These are phyloP conservation scores for Starmerella sp. DNA, from an alignment of 805 yeast genomes.

Conservation along the genomic window DNA sequence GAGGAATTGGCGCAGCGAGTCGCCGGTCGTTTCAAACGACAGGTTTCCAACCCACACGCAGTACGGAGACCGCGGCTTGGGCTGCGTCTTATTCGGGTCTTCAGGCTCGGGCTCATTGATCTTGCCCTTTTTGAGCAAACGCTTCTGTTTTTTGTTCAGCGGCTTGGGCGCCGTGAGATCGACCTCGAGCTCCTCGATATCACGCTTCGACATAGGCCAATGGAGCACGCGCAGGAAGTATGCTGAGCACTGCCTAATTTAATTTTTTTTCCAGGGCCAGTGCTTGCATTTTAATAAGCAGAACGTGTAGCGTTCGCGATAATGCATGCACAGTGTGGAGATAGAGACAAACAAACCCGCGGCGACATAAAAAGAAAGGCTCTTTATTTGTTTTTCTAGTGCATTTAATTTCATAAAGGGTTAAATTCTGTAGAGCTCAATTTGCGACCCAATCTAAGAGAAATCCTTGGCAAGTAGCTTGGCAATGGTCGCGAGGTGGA, in stretches of 20 bases:
- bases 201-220: constrained; percentile 17
- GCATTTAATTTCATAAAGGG: too few relatives aligned
- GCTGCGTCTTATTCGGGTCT: constrained; percentile 21
- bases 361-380: too few relatives aligned
- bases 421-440: neutral
- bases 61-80: constrained; percentile 21
- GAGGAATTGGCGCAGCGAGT: constrained; percentile 57
- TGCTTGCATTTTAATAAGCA: neutral
- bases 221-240: neutral
- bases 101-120: constrained; percentile 27
- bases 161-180: constrained; percentile 55
- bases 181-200: constrained; percentile 33
- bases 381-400: too few relatives aligned
- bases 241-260: neutral
- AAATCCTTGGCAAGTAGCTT: constrained; percentile 31
- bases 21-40: constrained; percentile 69
- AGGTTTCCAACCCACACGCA: constrained; percentile 95
- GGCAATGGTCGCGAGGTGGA: constrained; percentile 37
- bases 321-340: neutral
- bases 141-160: constrained; percentile 79
- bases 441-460: neutral
- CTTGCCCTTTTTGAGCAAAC: constrained; percentile 61
- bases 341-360: neutral
- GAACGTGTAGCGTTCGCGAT: neutral
- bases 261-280: neutral